Conservation (phyloP, 2,329 filamentous ascomycete species). For the Fusarium armeniacum region DNA sequence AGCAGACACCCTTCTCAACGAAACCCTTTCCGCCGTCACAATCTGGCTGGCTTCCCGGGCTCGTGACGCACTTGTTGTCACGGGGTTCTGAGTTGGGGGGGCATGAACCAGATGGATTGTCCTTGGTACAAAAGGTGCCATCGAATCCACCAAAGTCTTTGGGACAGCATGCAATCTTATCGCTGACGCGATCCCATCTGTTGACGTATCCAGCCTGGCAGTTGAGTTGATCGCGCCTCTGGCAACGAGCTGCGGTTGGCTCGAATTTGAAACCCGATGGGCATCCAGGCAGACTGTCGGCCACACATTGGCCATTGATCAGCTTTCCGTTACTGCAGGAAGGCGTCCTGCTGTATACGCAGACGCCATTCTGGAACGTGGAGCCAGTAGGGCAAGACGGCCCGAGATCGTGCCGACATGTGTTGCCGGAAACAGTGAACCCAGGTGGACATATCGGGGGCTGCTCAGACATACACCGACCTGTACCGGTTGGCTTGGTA, state of each 20-base stretch:
- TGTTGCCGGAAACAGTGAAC: not conserved
- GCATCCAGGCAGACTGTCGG: not conserved
- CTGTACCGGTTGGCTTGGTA: not conserved
- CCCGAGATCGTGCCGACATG: not conserved
- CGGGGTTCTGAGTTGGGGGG: not conserved
- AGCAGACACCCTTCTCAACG: constrained; percentile 5
- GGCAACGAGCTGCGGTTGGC: not conserved
- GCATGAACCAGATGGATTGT: not conserved
- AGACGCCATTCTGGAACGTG: not conserved
- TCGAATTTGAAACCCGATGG: not conserved
- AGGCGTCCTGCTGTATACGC: not conserved
- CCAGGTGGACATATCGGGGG: not conserved
- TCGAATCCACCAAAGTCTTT: not conserved
- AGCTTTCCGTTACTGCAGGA: not conserved
- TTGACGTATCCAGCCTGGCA: not conserved
- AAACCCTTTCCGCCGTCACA: constrained; percentile 6
- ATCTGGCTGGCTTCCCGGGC: not conserved
- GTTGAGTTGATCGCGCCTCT: not conserved
- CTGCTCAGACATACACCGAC: not conserved
- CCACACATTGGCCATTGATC: not conserved
- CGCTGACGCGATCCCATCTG: constrained; percentile 5
- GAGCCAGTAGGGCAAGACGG: not conserved
- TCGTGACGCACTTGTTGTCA: not conserved
- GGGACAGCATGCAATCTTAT: not conserved
- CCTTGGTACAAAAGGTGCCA: constrained; percentile 3